Base-by-base conservation (phyloP, 1,284 basidiomycete genomes). In the Thecaphora frezii region DNA sequence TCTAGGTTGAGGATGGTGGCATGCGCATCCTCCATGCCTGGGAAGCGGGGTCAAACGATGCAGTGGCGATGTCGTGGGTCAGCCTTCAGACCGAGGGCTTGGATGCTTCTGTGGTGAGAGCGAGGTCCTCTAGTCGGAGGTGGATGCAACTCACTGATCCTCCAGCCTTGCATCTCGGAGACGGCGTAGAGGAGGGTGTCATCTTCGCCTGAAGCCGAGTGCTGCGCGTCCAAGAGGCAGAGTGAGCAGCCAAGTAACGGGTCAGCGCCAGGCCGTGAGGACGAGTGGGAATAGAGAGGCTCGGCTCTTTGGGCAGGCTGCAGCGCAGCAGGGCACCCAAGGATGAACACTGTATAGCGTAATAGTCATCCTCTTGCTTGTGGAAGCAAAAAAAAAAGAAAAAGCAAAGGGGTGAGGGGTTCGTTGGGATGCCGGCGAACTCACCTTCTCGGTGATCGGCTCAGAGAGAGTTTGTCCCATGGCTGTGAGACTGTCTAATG, bases 141-240 rank as follows among this genome's bases (percentile, higher is more conserved):
- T n/a, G n/a, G n/a, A n/a, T n/a, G n/a, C n/a, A n/a, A 62, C 93
- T 81, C 74, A 97, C 94, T 88, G 82, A 97, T 90, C 81, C 96
- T 85, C 96, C 96, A 99, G 71, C 96, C 96, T 82, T 99, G 96
- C 96, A 98, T 98, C 82, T 97, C 93, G 41, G 90, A 89, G 46
- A 97, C 84, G 12, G 86, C 89, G 80, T 88, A 97, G 60, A 86
- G 81, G 80, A 88, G 89, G 60, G 87, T 86, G 65, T 85, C 86
- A 85, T 94, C 88, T 72, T 84, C 84, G 54, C 91, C 93, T 33
- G 84, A 81, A 66, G 89, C 86, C 28, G 90, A 89, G 79, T 85
- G 86, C 85, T 97, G 47, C 21, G n/a, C 41, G 21, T n/a, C n/a
- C n/a, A n/a, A n/a, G n/a, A n/a, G n/a, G n/a, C n/a, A n/a, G n/a